Evolutionary conservation across 306 rosid species (phyloP), one percentile per base, ranked within the genome.

Genomic region (Quercus rubra): DNA sequence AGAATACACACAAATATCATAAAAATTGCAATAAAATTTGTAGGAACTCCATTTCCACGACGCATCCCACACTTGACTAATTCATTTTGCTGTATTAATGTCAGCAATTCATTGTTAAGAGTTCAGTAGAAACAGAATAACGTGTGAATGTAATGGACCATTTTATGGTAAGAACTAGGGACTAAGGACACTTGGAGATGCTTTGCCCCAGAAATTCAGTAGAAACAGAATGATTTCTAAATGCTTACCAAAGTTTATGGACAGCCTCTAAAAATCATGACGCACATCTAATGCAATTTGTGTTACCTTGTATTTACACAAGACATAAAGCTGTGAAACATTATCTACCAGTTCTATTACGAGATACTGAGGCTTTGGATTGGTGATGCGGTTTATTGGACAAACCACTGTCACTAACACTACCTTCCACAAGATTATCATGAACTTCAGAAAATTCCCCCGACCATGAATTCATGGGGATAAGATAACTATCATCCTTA

Each of bases 321-420:
- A 8, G 12, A n/a, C 15, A 68, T 18, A 18, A 56, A 76, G 68
- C 58, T 77, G 27, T 41, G 6, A 83, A 83, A 61, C 74, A 74
- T 86, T 85, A 91, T 87, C 88, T 86, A 73, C 85, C 81, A 8
- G 56, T 35, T 77, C 84, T 79, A 71, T 56, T 68, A 71, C 81
- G 73, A 66, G 96, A 79, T 20, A 87, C 63, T 3, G 95, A 80
- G 20, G 86, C 80, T 84, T 83, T 90, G 49, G 87, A 80, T 76
- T 86, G 97, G 79, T 73, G 30, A 61, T 77, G 91, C 58, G 74
- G 92, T 78, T 91, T 85, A 28, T 23, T 79, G 41, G 86, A 62
- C 82, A 93, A 58, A 46, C 92, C 93, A 85, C 97, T 90, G 90
- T 96, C 99, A 72, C 99, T 96, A 17, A 87, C 71, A 73, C 99